These are phyloP conservation scores for Setaria viridis DNA, from an alignment of 202 grass and related monocot species.

Conservation along the genomic window DNA sequence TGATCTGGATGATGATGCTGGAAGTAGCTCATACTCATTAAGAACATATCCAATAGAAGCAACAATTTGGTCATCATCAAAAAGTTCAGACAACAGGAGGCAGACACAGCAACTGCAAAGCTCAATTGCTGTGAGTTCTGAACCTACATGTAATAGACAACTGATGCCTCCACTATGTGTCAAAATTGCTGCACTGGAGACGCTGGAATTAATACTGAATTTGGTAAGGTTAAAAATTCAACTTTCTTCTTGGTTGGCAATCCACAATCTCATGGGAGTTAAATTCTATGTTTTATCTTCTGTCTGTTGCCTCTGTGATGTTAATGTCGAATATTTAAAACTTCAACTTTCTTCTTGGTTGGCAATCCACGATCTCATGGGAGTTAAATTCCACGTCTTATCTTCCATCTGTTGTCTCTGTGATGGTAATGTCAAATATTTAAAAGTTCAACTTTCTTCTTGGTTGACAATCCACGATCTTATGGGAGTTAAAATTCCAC, in stretches of 20 bases:
- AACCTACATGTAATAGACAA: slow-evolving; percentile 35
- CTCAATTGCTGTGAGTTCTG: not conserved
- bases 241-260: not conserved
- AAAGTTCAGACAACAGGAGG: slow-evolving; percentile 47
- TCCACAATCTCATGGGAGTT: not conserved
- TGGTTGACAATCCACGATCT: no score
- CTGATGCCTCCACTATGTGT: slow-evolving; percentile 40
- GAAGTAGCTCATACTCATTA: slow-evolving; percentile 14
- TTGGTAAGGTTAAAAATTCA: slow-evolving; percentile 48
- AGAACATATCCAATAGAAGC: slow-evolving; percentile 14
- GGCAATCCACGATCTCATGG: no score
- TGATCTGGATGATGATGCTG: slow-evolving; percentile 56
- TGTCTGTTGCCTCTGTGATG: not conserved
- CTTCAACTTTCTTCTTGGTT: no score
- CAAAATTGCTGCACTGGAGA: slow-evolving; percentile 63
- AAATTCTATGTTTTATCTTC: not conserved
- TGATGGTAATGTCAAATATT: no score
- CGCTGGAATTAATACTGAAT: slow-evolving; percentile 61
- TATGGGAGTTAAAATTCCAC: no score
- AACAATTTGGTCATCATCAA: slow-evolving; percentile 19
- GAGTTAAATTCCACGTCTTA: no score
- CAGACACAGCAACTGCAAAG: slow-evolving; percentile 13
- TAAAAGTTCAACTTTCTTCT: no score
- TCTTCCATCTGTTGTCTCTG: no score
- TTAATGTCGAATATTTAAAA: no score